These are phyloP conservation scores for Triangularia setosa DNA, from an alignment of 2,329 filamentous ascomycete genomes.

Conservation along the genomic window DNA sequence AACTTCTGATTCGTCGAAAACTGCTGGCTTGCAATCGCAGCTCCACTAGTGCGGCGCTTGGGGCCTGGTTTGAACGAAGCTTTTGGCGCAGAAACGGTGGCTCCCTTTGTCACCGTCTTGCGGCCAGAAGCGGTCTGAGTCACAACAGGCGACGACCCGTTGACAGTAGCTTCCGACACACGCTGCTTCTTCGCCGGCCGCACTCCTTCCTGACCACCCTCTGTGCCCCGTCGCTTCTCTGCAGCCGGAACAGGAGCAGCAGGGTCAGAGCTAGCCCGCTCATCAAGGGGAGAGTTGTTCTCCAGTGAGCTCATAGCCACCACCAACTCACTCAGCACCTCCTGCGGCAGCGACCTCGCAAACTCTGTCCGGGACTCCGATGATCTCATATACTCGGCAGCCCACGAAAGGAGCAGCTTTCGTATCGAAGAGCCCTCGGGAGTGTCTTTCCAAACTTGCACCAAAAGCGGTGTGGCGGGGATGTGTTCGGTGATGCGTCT, in stretches of 20 bases:
- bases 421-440: constrained; percentile 58
- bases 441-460: constrained; percentile 60
- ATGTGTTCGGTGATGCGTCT: constrained; percentile 51
- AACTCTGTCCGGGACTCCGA: constrained; percentile 55
- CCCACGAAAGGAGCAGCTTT: constrained; percentile 56
- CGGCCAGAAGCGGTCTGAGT: constrained; percentile 24
- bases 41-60: constrained; percentile 31
- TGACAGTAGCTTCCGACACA: constrained; percentile 32
- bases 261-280: constrained; percentile 9
- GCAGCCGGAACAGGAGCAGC: constrained; percentile 16
- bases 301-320: constrained; percentile 58
- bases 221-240: constrained; percentile 33
- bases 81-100: constrained; percentile 19
- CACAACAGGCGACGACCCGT: constrained; percentile 17
- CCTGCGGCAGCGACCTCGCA: constrained; percentile 57
- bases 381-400: constrained; percentile 59
- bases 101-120: constrained; percentile 27
- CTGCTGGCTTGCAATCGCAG: constrained; percentile 28
- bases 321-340: constrained; percentile 60
- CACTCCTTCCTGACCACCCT: constrained; percentile 37
- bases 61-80: constrained; percentile 28
- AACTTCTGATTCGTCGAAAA: constrained; percentile 45
- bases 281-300: constrained; percentile 23
- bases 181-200: constrained; percentile 42
- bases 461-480: constrained; percentile 54